A percentile compares a stretch with the other conserved stretches of the same genome.
Evolutionary conservation across 495 filamentous ascomycete genomes (phyloP).

Genomic region (Aspergillus diversus): DNA sequence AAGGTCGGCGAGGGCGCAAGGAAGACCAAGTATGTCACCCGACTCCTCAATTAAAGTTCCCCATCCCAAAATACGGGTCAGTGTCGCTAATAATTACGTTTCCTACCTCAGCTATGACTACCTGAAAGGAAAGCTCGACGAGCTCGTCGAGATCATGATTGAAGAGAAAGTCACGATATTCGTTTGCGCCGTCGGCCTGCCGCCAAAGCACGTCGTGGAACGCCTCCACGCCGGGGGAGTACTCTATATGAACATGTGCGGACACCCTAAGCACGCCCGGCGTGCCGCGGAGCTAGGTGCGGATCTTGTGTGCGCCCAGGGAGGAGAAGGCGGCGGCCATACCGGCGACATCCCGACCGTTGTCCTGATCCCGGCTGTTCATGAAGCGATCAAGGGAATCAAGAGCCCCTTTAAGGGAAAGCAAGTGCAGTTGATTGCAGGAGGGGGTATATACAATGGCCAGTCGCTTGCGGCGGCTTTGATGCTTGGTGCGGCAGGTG

Average conservation of each 20-base stretch:
- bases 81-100: not conserved
- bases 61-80: not conserved
- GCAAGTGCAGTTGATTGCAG: constrained; percentile 88
- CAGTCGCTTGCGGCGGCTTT: constrained; percentile 85
- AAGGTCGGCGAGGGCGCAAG: constrained; percentile 92
- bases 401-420: constrained; percentile 85
- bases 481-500: constrained; percentile 88
- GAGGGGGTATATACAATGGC: constrained; percentile 93
- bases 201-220: constrained; percentile 85
- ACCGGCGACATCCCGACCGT: constrained; percentile 90
- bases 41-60: not conserved
- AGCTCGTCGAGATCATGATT: constrained; percentile 90
- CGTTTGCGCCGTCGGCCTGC: constrained; percentile 94
- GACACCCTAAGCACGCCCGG: constrained; percentile 96
- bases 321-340: constrained; percentile 90
- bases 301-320: constrained; percentile 92
- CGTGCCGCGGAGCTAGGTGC: constrained; percentile 88
- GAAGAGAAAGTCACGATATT: constrained; percentile 87
- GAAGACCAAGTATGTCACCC: constrained; percentile 82
- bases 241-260: constrained; percentile 99
- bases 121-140: constrained; percentile 95
- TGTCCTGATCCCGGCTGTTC: constrained; percentile 87
- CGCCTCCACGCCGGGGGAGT: constrained; percentile 83
- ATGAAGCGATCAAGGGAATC: constrained; percentile 74
- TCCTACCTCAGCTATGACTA: constrained; percentile 82